A percentile compares a stretch with the other conserved stretches of the same genome.
Conservation (phyloP, 2,329 filamentous ascomycete species). For the Myriosclerotinia duriaeana region DNA sequence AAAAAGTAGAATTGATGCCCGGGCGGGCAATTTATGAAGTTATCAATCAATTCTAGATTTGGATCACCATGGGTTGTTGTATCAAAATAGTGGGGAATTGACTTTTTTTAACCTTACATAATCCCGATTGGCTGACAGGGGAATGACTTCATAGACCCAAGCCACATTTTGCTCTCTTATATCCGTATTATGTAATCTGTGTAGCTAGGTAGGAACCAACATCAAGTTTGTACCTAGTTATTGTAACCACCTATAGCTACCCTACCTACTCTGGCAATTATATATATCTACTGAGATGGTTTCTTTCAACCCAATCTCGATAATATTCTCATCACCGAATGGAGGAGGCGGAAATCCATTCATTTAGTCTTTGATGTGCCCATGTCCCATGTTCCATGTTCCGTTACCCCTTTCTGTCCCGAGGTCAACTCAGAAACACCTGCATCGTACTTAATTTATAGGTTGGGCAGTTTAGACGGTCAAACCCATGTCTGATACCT, state of each 20-base stretch:
- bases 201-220: not conserved
- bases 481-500: not conserved
- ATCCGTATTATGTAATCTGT: not conserved
- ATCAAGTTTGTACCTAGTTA: no score
- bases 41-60: conserved; percentile 5
- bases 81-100: not conserved
- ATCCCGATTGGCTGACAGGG: not conserved
- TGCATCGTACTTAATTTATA: not conserved
- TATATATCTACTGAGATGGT: not conserved
- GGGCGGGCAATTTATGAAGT: not conserved
- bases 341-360: not conserved
- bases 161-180: not conserved
- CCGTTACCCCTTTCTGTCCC: not conserved
- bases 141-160: not conserved
- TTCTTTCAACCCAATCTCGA: not conserved
- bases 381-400: no score
- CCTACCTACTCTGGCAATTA: no score
- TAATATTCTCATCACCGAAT: not conserved
- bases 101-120: not conserved
- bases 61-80: not conserved
- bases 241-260: no score
- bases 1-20: not conserved
- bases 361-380: not conserved
- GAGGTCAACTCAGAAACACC: not conserved
- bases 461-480: not conserved